A percentile compares a stretch with the other conserved stretches of the same genome.
Evolutionary conservation across 176 grass and related monocot species (phyloP).

Genomic region (Oryza nivara): DNA sequence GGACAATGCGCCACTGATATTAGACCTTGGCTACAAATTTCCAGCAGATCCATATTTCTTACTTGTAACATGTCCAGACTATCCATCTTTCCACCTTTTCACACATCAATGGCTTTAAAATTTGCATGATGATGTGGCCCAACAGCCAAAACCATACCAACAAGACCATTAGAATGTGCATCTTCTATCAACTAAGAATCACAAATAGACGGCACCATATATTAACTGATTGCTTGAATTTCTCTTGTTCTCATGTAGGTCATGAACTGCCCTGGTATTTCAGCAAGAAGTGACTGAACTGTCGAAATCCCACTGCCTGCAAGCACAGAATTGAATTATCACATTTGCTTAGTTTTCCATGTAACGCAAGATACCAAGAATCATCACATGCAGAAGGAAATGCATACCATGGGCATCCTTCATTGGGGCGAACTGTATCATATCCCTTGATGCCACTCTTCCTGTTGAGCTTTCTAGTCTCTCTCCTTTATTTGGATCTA

Average conservation of each 20-base stretch:
- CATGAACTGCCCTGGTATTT: slow-evolving; percentile 94
- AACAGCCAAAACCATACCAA: slow-evolving; percentile 34
- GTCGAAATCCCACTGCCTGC: slow-evolving; percentile 71
- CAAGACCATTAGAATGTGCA: slow-evolving; percentile 15
- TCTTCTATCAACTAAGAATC: slow-evolving; percentile 27
- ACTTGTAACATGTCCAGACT: slow-evolving; percentile 3
- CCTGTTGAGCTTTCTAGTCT: slow-evolving; percentile 83
- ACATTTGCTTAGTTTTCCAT: slow-evolving; percentile 17
- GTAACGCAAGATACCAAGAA: slow-evolving; percentile 6
- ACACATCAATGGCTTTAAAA: slow-evolving; percentile 14
- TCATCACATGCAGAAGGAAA: background rate
- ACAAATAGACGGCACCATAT: slow-evolving; percentile 26
- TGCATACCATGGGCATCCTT: slow-evolving; percentile 77
- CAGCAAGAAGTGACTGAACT: slow-evolving; percentile 91
- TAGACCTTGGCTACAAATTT: slow-evolving; percentile 18
- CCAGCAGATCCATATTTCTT: slow-evolving; percentile 18
- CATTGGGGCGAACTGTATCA: slow-evolving; percentile 93
- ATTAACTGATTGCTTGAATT: slow-evolving; percentile 59
- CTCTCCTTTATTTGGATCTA: slow-evolving; percentile 96
- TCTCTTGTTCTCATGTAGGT: slow-evolving; percentile 96
- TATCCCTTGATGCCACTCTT: slow-evolving; percentile 85
- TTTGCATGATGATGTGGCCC: slow-evolving; percentile 17
- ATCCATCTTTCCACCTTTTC: slow-evolving; percentile 15
- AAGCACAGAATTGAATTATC: slow-evolving; percentile 32
- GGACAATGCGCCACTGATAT: slow-evolving; percentile 6